Evolutionary conservation across 2,329 filamentous ascomycete species (phyloP), one percentile per base, ranked within the genome.

Genomic region (Diaporthe amygdali): DNA sequence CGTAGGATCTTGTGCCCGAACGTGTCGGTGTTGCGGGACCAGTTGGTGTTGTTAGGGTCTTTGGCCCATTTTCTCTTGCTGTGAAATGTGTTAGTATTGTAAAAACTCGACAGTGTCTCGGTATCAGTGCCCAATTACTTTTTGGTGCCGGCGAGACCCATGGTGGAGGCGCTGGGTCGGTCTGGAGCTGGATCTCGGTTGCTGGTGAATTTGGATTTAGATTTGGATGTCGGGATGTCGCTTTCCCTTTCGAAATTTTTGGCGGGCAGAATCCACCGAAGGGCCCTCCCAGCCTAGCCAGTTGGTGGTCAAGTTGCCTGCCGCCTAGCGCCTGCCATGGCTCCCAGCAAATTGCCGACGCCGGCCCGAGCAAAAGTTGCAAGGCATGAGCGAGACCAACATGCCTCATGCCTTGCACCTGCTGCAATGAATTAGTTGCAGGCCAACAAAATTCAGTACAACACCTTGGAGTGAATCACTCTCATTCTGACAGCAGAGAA

Each of bases 11-110:
- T 94, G 81, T 97, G 95, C 76, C 96, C 96, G 81, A 96, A 98
- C 68, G 91, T 92, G 70, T 88, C 89, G 74, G 92, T 94, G 79
- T 95, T 92, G 77, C 92, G 91, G 70, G 92, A 91, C 96, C 96
- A 99, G 87, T 90, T 91, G 59, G 94, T 97, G 82, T 98, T 99
- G 84, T 98, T 98, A 9, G 96, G 96, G 82, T 99, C 96, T 80
- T 93, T 88, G 75, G 92, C 93, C 79, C 98, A 91, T 84, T 96
- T 97, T 59, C 87, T 87, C 76, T 79, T 81, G 73, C 80, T 83
- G 66, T 5, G 74, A 8, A 25, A 22, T 10, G 25, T 56, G 63
- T 68, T 56, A 71, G 69, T 54, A 61, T 32, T 55, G 6, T 52
- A 17, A 25, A 14, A 34, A 34, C 5, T n/a, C 3, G 34, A 12